Conservation (phyloP, 805 yeast species). For the Starmerella tilneyi region DNA sequence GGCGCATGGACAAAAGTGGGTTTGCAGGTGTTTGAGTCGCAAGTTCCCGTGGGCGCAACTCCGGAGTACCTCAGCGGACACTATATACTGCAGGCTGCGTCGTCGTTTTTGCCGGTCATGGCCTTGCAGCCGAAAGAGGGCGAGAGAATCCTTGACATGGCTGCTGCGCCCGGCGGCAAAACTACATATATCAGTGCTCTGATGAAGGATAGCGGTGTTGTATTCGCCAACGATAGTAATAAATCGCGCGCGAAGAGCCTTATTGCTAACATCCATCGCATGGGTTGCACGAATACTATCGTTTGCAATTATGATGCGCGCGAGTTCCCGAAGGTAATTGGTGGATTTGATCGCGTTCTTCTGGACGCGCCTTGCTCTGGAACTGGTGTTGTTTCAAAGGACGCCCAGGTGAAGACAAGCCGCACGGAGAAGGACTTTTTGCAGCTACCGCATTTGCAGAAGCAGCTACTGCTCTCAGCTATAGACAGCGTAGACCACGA, state of each 20-base stretch:
- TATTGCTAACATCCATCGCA: slow-evolving; percentile 93
- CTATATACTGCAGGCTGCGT: slow-evolving; percentile 95
- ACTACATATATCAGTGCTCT: slow-evolving; percentile 89
- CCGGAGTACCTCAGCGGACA: slow-evolving; percentile 98
- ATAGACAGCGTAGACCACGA: slow-evolving; percentile 94
- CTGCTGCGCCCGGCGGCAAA: slow-evolving; percentile 99
- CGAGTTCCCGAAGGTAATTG: slow-evolving; percentile 95
- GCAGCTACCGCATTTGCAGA: slow-evolving; percentile 92
- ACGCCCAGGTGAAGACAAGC: slow-evolving; percentile 82
- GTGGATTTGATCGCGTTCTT: slow-evolving; percentile 91
- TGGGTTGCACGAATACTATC: slow-evolving; percentile 92
- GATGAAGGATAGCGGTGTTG: slow-evolving; percentile 96
- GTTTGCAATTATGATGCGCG: slow-evolving; percentile 97
- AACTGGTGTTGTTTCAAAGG: slow-evolving; percentile 97
- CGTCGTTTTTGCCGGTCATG: slow-evolving; percentile 94
- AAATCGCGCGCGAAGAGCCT: slow-evolving; percentile 92
- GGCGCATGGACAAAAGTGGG: slow-evolving; percentile 99
- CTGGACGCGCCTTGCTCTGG: slow-evolving; percentile 99
- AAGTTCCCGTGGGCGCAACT: slow-evolving; percentile 99
- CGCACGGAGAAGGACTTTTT: slow-evolving; percentile 95
- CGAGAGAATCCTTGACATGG: slow-evolving; percentile 95
- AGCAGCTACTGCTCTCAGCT: slow-evolving; percentile 84
- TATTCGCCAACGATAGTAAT: slow-evolving; percentile 94
- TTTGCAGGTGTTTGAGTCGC: slow-evolving; percentile 91
- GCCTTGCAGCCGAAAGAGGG: slow-evolving; percentile 95